These are phyloP conservation scores for Warburgia ugandensis DNA, from an alignment of 164 flowering plant genomes.

Conservation along the genomic window DNA sequence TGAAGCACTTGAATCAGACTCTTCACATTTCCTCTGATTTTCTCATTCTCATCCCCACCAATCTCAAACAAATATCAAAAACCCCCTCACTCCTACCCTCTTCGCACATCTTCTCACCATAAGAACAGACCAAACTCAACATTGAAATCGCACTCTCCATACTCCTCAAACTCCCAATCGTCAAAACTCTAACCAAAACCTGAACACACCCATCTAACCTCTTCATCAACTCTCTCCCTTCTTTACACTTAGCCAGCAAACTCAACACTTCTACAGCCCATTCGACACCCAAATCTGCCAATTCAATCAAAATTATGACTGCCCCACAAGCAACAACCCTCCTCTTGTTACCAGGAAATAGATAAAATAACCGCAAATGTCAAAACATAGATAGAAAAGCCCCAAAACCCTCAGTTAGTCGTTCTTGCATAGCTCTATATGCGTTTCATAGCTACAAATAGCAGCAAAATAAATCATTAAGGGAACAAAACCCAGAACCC, in stretches of 20 bases:
- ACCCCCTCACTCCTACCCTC: slow-evolving; percentile 53
- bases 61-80: slow-evolving; percentile 50
- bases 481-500: no score
- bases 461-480: no score
- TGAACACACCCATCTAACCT: slow-evolving; percentile 33
- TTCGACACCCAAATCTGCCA: slow-evolving; percentile 57
- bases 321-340: slow-evolving; percentile 64
- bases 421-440: no score
- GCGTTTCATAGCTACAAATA: no score
- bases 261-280: slow-evolving; percentile 79
- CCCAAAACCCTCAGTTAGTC: no score
- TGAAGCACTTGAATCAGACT: slow-evolving; percentile 50
- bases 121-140: slow-evolving; percentile 45
- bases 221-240: slow-evolving; percentile 78
- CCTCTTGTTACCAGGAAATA: slow-evolving; percentile 67
- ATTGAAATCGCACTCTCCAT: slow-evolving; percentile 54
- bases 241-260: slow-evolving; percentile 59
- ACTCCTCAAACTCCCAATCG: slow-evolving; percentile 51
- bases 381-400: no score
- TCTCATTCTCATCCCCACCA: slow-evolving; percentile 81
- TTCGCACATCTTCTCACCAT: slow-evolving; percentile 28
- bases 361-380: no score
- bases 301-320: slow-evolving; percentile 43
- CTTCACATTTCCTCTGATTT: slow-evolving; percentile 63
- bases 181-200: slow-evolving; percentile 49